Evolutionary conservation across 1,139 yeast genomes (phyloP), one percentile per base, ranked within the genome.

Genomic region (Diutina catenulata): DNA sequence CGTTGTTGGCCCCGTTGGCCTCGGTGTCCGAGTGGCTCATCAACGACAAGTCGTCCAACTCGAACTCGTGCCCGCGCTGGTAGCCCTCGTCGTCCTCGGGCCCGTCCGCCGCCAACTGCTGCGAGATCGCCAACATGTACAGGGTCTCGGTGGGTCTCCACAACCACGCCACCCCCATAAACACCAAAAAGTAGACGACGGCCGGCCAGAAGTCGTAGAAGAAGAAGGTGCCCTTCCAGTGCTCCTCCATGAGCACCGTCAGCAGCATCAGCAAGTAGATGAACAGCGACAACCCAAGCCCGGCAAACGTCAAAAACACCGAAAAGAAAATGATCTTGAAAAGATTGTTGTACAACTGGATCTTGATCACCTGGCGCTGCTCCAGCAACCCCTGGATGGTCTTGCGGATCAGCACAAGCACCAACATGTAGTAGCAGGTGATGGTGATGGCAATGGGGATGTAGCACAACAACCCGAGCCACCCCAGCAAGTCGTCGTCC

Each of bases 121-220:
- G 87, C 3, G 96, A 86, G 48, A 88, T 88, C 15, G 97, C 98
- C 55, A 91, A 74, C 74, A 94, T 79, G 51, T 88, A 81, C 46
- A 95, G 87, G 32, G 95, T 86, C 50, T 83, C 94, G 0, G 97
- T 88, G 37, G 98, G 98, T 59, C 98, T 77, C 98, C 98, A 93
- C 46, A 91, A 74, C 67, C 87, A 78, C 10, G 95, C 84, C 48
- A 93, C 69, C 6, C 88, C 76, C 53, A 82, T 72, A 56, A 91
- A 88, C 36, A 88, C 88, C 36, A 79, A 59, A 53, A 82, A 86
- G 60, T 86, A 93, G 13, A 88, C 80, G 36, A 86, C 72, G 43
- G 94, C 79, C 28, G 96, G 94, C 95, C 98, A 87, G 61, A 94
- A 93, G 49, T 91, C 96, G 38, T 81, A 72, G 41, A 87, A 59